Evolutionary conservation across 2,329 filamentous ascomycete species (phyloP).

Genomic region (Aspergillus floridensis): DNA sequence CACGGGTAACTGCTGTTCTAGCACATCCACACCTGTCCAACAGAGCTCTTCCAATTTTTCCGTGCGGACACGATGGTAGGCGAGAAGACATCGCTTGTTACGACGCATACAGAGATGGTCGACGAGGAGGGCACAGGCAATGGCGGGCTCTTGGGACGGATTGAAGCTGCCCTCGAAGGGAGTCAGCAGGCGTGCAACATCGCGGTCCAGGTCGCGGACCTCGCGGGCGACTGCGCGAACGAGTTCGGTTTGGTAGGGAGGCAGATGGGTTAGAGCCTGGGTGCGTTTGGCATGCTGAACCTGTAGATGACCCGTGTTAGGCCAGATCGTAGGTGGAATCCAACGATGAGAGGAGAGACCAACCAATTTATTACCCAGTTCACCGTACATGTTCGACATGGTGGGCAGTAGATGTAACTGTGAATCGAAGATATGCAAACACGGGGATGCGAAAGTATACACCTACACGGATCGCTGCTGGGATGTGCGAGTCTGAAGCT

Average conservation of each 20-base stretch:
- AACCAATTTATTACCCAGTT: conserved; percentile 82
- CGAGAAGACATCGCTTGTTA: conserved; percentile 92
- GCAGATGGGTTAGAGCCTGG: conserved; percentile 78
- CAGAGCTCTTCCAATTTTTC: conserved; percentile 92
- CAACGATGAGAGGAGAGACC: conserved; percentile 18
- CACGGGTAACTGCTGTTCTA: conserved; percentile 63
- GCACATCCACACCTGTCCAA: conserved; percentile 83
- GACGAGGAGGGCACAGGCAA: conserved; percentile 83
- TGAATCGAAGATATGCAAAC: not conserved
- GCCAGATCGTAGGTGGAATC: not conserved
- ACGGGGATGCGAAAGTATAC: not conserved
- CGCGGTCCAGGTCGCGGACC: conserved; percentile 87
- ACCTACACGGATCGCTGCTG: not conserved
- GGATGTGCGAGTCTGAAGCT: not conserved
- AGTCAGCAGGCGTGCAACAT: conserved; percentile 74
- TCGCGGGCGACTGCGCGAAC: conserved; percentile 85
- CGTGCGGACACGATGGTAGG: conserved; percentile 85
- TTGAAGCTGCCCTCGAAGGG: conserved; percentile 84
- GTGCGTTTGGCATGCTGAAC: conserved; percentile 95
- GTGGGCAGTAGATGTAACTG: not conserved
- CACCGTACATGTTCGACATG: conserved; percentile 69
- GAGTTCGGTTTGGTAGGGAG: conserved; percentile 87
- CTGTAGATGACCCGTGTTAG: conserved; percentile 45
- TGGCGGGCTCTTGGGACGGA: conserved; percentile 75
- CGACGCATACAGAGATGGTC: conserved; percentile 93